These are phyloP conservation scores for Hermanozyma aechmeae DNA, from an alignment of 805 yeast genomes.

Conservation along the genomic window DNA sequence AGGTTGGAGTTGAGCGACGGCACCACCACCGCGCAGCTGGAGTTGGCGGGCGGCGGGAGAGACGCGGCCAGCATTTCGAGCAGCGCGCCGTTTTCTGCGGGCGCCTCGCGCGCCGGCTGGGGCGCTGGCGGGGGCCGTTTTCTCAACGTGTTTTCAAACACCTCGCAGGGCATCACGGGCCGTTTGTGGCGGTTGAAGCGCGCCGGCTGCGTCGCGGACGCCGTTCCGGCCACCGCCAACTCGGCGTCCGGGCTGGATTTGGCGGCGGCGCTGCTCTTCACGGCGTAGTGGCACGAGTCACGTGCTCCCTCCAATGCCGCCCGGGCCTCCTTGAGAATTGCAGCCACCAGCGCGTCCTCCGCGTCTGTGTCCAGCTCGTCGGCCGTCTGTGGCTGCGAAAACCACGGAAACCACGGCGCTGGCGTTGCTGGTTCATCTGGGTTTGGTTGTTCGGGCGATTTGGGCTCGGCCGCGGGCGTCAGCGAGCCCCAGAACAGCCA, in stretches of 20 bases:
- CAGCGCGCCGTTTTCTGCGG: background rate
- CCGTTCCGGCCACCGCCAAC: slow-evolving; percentile 26
- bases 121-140: slow-evolving; percentile 1
- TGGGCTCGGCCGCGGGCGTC: no score
- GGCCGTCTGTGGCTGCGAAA: slow-evolving; percentile 8
- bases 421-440: slow-evolving; percentile 1
- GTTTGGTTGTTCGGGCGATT: background rate
- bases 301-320: slow-evolving; percentile 21
- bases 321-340: slow-evolving; percentile 22
- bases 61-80: background rate
- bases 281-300: slow-evolving; percentile 26
- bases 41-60: background rate
- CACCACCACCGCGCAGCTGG: no score
- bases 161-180: slow-evolving; percentile 27
- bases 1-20: slow-evolving; percentile 11
- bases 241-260: slow-evolving; percentile 8
- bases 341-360: slow-evolving; percentile 14
- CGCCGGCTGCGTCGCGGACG: slow-evolving; percentile 24
- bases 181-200: slow-evolving; percentile 18
- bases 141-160: slow-evolving; percentile 18
- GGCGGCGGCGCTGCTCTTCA: slow-evolving; percentile 8
- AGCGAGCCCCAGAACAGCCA: background rate
- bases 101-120: background rate
- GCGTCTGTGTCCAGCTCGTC: slow-evolving; percentile 10
- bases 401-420: slow-evolving; percentile 17